Percentiles rank a stretch among this genome's conserved stretches.
Conservation (phyloP, 441 rosid genomes). For the Pelargonium fulgidum region DNA sequence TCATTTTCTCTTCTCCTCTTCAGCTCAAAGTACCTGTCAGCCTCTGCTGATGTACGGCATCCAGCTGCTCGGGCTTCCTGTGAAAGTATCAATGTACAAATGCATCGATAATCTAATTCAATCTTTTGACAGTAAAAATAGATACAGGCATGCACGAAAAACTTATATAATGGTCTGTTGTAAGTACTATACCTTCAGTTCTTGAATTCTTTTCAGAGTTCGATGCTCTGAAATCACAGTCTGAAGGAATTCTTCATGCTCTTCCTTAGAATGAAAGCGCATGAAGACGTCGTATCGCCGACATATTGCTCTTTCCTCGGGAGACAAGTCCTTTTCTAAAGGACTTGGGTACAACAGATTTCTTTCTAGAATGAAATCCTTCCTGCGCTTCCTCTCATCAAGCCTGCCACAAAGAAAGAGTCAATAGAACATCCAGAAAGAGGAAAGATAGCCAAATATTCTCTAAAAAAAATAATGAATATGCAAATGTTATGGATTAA, state of each 20-base stretch:
- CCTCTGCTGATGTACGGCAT: conserved; percentile 76
- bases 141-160: too few relatives aligned
- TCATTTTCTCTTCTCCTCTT: conserved; percentile 72
- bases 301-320: conserved; percentile 68
- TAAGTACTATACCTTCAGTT: conserved; percentile 52
- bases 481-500: too few relatives aligned
- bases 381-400: conserved; percentile 88
- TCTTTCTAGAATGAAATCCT: conserved; percentile 83
- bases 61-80: conserved; percentile 94
- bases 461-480: too few relatives aligned
- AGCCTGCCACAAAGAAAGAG: conserved; percentile 42
- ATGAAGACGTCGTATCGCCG: conserved; percentile 70
- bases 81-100: conserved; percentile 12
- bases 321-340: conserved; percentile 64
- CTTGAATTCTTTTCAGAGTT: conserved; percentile 62
- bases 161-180: background rate
- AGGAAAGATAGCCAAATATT: too few relatives aligned
- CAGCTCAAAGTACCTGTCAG: conserved; percentile 57
- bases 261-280: conserved; percentile 91
- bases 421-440: too few relatives aligned
- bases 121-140: too few relatives aligned
- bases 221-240: conserved; percentile 63
- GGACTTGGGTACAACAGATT: conserved; percentile 63
- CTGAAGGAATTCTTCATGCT: conserved; percentile 80
- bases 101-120: too few relatives aligned